Evolutionary conservation across 2,329 filamentous ascomycete genomes (phyloP).

Genomic region (Botrytis sinoallii): DNA sequence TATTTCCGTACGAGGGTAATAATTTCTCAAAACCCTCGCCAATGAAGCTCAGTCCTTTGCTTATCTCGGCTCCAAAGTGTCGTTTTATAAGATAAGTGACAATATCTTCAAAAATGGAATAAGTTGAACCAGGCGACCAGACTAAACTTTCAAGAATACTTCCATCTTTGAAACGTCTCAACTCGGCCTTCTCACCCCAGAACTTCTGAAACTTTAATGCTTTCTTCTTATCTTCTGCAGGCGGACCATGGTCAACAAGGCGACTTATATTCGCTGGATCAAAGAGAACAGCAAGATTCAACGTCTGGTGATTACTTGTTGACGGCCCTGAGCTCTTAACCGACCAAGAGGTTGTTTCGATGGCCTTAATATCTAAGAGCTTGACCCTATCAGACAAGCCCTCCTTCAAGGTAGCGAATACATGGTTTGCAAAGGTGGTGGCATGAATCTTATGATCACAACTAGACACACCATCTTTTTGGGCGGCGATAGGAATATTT

Average conservation of each 20-base stretch:
- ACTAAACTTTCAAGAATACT: constrained; percentile 89
- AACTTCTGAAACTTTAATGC: constrained; percentile 81
- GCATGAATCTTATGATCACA: constrained; percentile 33
- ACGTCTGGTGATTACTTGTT: constrained; percentile 36
- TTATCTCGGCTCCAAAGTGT: constrained; percentile 61
- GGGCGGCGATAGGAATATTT: constrained; percentile 26
- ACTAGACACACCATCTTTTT: constrained; percentile 18
- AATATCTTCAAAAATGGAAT: constrained; percentile 75
- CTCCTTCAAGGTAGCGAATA: constrained; percentile 63
- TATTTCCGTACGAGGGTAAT: constrained; percentile 39
- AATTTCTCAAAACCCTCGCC: constrained; percentile 47
- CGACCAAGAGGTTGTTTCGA: constrained; percentile 45
- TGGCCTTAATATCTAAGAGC: constrained; percentile 58
- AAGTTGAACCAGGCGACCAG: constrained; percentile 65
- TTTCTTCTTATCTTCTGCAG: constrained; percentile 80
- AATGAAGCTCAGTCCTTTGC: constrained; percentile 41
- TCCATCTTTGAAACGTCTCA: constrained; percentile 92
- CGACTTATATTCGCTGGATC: constrained; percentile 70
- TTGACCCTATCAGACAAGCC: constrained; percentile 74
- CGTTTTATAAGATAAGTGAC: constrained; percentile 65
- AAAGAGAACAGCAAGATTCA: constrained; percentile 68
- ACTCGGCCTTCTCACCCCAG: constrained; percentile 91
- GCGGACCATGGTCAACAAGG: constrained; percentile 81
- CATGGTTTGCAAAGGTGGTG: constrained; percentile 47
- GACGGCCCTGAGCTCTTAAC: constrained; percentile 42